Base-by-base conservation (phyloP, 163 green algal genomes). In the Trebouxiophyceae sp. region DNA sequence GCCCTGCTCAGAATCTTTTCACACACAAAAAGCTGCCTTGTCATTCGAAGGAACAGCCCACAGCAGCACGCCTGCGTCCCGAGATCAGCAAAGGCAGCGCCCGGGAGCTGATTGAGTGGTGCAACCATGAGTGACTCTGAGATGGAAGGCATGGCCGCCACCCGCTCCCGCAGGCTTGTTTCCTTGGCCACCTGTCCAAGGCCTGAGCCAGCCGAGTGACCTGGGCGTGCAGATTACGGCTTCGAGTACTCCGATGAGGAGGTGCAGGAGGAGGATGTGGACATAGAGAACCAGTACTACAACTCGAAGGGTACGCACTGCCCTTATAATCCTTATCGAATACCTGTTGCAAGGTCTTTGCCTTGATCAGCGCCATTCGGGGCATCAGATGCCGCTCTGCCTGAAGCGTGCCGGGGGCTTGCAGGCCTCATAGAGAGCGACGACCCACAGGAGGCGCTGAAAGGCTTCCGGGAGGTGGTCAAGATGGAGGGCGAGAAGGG, bases 231-330 rank as follows among this genome's bases (percentile, higher is more conserved):
- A 80, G 89, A 95, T 66, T 96, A 96, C 75, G 88, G 87, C 0
- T 96, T 96, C 63, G 93, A 98, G 75, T 99, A 97, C 71, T 95
- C 85, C 1, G 91, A 97, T 31, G 93, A 98, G 46, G 92, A 98
- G 56, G 84, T 85, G n/a, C 84, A 88, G 56, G 93, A 97, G 71
- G 84, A 95, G 58, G 89, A 97, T 63, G 66, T 97, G 20, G 94
- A 99, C 69, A 96, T 97, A 24, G 94, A 99, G 62, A 99, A 99
- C 73, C 85, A 95, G 62, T 99, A 99, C 66, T 99, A 99, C 84
- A 98, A 98, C 67, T 87, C 85, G 44, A 99, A 99, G 79, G 93
- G 90, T 92, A 57, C n/a, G n/a, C n/a, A n/a, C n/a, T n/a, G n/a
- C n/a, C n/a, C n/a, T n/a, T n/a, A n/a, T n/a, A n/a, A n/a, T n/a